Conservation (phyloP, 352 stramenopile species). For the Globisporangium spinosum region DNA sequence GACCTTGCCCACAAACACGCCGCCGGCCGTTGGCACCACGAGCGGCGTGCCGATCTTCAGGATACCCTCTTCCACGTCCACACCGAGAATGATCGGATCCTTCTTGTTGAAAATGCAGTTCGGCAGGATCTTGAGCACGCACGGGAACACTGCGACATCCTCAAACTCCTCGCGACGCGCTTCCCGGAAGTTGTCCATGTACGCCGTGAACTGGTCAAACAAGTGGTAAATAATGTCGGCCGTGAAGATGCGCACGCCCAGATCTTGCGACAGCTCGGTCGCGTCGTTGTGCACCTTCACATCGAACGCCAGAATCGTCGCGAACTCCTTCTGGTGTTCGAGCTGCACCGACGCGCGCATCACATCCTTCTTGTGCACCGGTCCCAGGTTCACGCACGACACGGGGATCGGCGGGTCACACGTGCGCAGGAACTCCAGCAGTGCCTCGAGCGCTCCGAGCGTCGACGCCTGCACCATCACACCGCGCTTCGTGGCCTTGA, state of each 20-base stretch:
- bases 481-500: slow-evolving; percentile 95
- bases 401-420: slow-evolving; percentile 94
- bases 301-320: slow-evolving; percentile 98
- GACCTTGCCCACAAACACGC: slow-evolving; percentile 93
- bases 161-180: slow-evolving; percentile 90
- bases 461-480: slow-evolving; percentile 99
- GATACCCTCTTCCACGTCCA: slow-evolving; percentile 96
- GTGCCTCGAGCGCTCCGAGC: slow-evolving; percentile 96
- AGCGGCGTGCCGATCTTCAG: slow-evolving; percentile 98
- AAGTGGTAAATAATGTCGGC: slow-evolving; percentile 99
- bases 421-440: slow-evolving; percentile 96
- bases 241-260: slow-evolving; percentile 98
- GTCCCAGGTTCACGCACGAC: slow-evolving; percentile 95
- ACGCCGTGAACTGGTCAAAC: slow-evolving; percentile 98
- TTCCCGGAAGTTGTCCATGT: slow-evolving; percentile 95
- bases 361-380: slow-evolving; percentile 98
- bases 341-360: slow-evolving; percentile 98
- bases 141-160: slow-evolving; percentile 92
- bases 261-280: slow-evolving; percentile 84
- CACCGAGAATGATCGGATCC: slow-evolving; percentile 98
- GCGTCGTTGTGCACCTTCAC: slow-evolving; percentile 96
- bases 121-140: slow-evolving; percentile 95
- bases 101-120: slow-evolving; percentile 99
- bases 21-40: slow-evolving; percentile 67
- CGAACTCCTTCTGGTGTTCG: slow-evolving; percentile 96